These are phyloP conservation scores for Termitomyces sp. DNA, from an alignment of 768 basidiomycete species.

Conservation along the genomic window DNA sequence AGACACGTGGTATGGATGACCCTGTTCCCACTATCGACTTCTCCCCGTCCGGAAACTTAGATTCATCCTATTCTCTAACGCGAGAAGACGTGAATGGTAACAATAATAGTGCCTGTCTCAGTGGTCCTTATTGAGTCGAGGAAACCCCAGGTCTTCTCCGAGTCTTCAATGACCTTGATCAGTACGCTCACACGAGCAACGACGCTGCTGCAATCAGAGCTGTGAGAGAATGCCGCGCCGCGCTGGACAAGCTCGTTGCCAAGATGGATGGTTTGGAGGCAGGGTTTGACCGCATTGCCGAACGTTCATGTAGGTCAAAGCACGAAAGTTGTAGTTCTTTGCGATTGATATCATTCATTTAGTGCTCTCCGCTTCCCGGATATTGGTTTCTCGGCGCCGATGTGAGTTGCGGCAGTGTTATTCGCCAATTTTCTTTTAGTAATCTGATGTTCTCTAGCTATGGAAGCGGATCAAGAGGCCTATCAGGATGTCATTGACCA, in stretches of 20 bases:
- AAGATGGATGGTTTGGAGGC: constrained; percentile 79
- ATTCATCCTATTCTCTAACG: constrained; percentile 63
- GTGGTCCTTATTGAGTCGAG: constrained; percentile 10
- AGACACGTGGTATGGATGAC: constrained; percentile 76
- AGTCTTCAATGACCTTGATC: constrained; percentile 62
- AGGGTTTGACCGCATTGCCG: constrained; percentile 83
- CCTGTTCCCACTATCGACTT: constrained; percentile 77
- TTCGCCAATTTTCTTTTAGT: neutral
- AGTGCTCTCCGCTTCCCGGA: constrained; percentile 76
- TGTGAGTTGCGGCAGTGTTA: constrained; percentile 41
- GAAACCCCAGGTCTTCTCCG: constrained; percentile 47
- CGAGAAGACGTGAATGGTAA: constrained; percentile 72
- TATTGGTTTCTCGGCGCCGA: constrained; percentile 64
- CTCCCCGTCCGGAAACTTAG: constrained; percentile 59
- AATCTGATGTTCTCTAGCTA: constrained; percentile 36
- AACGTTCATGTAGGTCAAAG: constrained; percentile 64
- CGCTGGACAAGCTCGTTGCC: constrained; percentile 63
- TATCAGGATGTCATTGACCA: constrained; percentile 70
- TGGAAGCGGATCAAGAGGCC: constrained; percentile 70
- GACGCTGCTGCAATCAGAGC: constrained; percentile 47
- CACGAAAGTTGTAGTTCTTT: neutral
- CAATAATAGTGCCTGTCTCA: constrained; percentile 13
- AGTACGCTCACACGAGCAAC: constrained; percentile 39
- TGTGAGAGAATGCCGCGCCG: constrained; percentile 53
- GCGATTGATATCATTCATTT: neutral